Evolutionary conservation across 768 basidiomycete species (phyloP), one percentile per base, ranked within the genome.

Genomic region (Gloeopeniophorella convolvens): DNA sequence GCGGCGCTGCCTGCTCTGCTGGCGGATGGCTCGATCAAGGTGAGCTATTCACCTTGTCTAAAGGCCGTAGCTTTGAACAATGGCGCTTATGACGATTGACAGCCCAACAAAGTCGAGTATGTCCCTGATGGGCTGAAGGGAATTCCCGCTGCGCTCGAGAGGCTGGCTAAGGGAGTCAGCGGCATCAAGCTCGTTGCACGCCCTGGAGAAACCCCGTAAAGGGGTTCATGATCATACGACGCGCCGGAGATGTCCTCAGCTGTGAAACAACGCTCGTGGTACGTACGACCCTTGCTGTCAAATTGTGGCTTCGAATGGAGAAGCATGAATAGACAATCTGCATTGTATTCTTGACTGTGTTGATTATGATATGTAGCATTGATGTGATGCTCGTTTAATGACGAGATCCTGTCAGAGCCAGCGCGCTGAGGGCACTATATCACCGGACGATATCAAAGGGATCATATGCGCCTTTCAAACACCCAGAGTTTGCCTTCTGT

Each of bases 401-500:
- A n/a, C n/a, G n/a, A n/a, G n/a, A n/a, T n/a, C n/a, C n/a, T n/a
- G n/a, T n/a, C n/a, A n/a, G n/a, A n/a, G n/a, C n/a, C n/a, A n/a
- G n/a, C n/a, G n/a, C n/a, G n/a, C n/a, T n/a, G n/a, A n/a, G n/a
- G 15, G 35, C 35, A 32, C 23, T 45, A 31, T 33, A 45, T 26
- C 44, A 24, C 10, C 26, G 10, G 32, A 9, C 16, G 32, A 26
- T 5, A 15, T 24, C 5, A n/a, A 5, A 21, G 5, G 10, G 35
- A 37, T 44, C 2, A 44, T 28, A 4, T 4, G 13, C 27, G 39
- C n/a, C 71, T 64, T 54, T 73, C 72, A 31, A 80, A 53, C 33
- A 80, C 74, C 75, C 77, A 79, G 42, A 82, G 61, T 45, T 69
- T 68, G 42, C 71, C 66, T 28, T 49, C 60, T 52, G 62, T 67